Base-by-base conservation (phyloP, 179 eudicot genomes). In the Beta macrorhiza region DNA sequence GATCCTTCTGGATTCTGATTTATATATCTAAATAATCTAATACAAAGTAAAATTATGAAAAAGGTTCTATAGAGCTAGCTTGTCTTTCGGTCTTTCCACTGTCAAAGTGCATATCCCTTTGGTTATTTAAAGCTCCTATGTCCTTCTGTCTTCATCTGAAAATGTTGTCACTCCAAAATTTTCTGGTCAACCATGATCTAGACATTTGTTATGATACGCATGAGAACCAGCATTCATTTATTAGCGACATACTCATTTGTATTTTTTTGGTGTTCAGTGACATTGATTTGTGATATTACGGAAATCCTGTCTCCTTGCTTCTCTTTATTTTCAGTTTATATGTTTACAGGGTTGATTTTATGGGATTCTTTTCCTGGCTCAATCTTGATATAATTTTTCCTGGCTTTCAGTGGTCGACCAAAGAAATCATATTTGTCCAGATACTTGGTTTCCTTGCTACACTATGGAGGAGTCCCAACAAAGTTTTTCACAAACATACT, bases 381-480 rank as follows among this genome's bases (percentile, higher is more conserved):
- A 8, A 20, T 47, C 42, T 82, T 7, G 15, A 17, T 37, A 1
- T 68, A 7, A 1, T 45, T 13, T 72, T 64, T 2, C 53, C 53
- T n/a, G 56, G 67, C 76, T 78, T 83, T 62, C 90, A 93, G 95
- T 83, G 77, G 78, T 49, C 89, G 84, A 82, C 97, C 97, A 22
- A 81, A 70, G 72, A 89, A 81, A 81, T 52, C 88, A 8, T 77
- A 37, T 62, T 86, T 93, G 29, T 90, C 95, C 32, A 91, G 70
- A 82, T 76, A 82, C 67, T 83, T 93, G 87, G 91, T 93, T 79
- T 88, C 89, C 68, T 86, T 93, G 17, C 83, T 93, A 63, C 83
- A 78, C 81, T 92, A 83, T 84, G 98, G 98, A 55, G 96, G 96
- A 44, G 92, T 93, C 64, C 96, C 96, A 11, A 78, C 80, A 49